Percentiles rank a stretch among this genome's conserved stretches.
Evolutionary conservation across 352 stramenopile species (phyloP).

Genomic region (Aphanomyces astaci): DNA sequence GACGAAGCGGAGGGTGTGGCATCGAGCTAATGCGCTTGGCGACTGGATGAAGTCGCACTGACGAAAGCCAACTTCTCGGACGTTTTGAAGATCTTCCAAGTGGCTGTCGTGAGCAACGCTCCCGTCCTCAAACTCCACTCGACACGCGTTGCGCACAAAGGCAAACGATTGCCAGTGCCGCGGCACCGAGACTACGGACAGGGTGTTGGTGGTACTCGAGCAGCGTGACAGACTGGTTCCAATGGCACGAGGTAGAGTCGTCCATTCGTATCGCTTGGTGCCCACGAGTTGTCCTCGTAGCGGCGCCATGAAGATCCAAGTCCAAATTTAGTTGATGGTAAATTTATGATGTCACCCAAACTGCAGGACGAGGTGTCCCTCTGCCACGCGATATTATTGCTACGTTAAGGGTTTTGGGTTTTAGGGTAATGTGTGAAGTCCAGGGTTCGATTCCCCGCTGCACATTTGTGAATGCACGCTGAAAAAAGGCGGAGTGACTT

Average conservation of each 20-base stretch:
- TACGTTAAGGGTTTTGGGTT: background rate
- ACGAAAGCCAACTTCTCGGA: slow-evolving; percentile 3
- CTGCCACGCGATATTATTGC: background rate
- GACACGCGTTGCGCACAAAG: background rate
- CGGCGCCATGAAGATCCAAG: too few relatives aligned
- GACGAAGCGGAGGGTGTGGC: background rate
- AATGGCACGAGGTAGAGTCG: too few relatives aligned
- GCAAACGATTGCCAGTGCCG: slow-evolving; percentile 14
- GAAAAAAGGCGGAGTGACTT: background rate
- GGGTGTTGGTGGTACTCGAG: background rate
- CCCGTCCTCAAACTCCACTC: slow-evolving; percentile 7
- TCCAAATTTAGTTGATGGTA: too few relatives aligned
- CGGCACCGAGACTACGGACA: background rate
- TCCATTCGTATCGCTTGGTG: background rate
- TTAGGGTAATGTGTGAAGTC: background rate
- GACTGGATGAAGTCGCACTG: slow-evolving; percentile 16
- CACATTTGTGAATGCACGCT: background rate
- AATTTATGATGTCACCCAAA: too few relatives aligned
- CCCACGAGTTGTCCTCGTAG: background rate
- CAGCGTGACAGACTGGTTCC: background rate
- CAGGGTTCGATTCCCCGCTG: background rate
- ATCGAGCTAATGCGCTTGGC: background rate
- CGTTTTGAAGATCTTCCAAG: background rate
- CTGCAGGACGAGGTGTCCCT: too few relatives aligned
- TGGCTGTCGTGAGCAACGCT: background rate